phyloP scores from a whole-genome alignment of 1,139 yeast species.

The Debaryomyces sp. region DNA sequence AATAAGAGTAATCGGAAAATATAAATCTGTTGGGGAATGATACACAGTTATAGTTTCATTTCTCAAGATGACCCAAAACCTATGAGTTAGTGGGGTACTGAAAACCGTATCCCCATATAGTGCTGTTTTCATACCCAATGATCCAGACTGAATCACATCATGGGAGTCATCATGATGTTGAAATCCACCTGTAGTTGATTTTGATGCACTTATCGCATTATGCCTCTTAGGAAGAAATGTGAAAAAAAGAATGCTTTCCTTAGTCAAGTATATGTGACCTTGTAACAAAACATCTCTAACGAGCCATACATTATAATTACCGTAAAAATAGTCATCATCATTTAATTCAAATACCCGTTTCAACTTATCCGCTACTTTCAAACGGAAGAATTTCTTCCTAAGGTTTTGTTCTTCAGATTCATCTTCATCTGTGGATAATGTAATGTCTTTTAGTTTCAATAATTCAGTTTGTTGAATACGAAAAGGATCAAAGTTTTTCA shows the following conservation, averaged over 20 bases:
- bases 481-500: constrained; percentile 35
- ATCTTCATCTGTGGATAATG: constrained; percentile 8
- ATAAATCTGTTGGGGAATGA: constrained; percentile 71
- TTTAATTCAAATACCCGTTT: constrained; percentile 42
- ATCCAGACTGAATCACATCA: constrained; percentile 43
- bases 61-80: constrained; percentile 78
- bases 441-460: constrained; percentile 18
- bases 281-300: constrained; percentile 80
- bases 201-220: background rate
- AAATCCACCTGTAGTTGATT: constrained; percentile 4
- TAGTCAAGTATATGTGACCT: constrained; percentile 80
- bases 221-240: constrained; percentile 71
- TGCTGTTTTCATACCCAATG: constrained; percentile 53
- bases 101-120: constrained; percentile 45
- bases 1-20: constrained; percentile 78
- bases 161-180: constrained; percentile 27
- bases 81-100: constrained; percentile 36
- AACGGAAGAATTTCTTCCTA: constrained; percentile 21
- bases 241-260: constrained; percentile 66
- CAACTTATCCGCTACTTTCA: constrained; percentile 40
- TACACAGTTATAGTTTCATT: constrained; percentile 72
- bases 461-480: constrained; percentile 24
- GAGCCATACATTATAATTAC: constrained; percentile 76
- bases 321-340: constrained; percentile 53
- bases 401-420: constrained; percentile 14